Evolutionary conservation across 208 protist species (phyloP), one percentile per base, ranked within the genome.

Genomic region (Leishmania martiniquensis): DNA sequence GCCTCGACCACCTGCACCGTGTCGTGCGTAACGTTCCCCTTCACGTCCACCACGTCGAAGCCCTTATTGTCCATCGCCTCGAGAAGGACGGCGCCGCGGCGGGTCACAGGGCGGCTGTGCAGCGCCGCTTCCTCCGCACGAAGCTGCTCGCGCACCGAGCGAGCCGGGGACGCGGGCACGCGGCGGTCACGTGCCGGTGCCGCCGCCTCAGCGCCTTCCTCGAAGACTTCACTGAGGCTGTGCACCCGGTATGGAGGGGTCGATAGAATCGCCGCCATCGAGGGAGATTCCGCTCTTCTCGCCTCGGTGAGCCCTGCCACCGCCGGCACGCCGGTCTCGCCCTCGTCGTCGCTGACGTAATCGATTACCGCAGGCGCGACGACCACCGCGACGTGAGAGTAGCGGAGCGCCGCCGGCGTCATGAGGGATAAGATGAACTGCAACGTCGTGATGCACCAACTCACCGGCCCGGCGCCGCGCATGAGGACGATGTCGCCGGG

Each of bases 341-440:
- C n/a, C 42, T 39, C 44, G 65, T 80, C 67, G 15, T 80, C 76
- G 13, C 65, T 47, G 34, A 76, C 71, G 54, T 83, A 81, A 52
- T 86, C 84, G 34, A 86, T 76, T 55, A 87, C 70, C 10, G 88
- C 89, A 6, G 93, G 89, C 45, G 88, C 85, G 37, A 95, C 91
- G 17, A 97, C 93, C n/a, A 97, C 91, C 49, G 88, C 89, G 22
- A 94, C 89, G 73, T 97, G 93, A 54, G 93, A 97, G 82, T 95
- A 97, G 7, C 88, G 88, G 80, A 97, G 54, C 39, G 89, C 86
- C 0, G 83, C 70, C 0, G 90, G 83, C 12, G 73, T 80, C 76
- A 92, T 67, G 47, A 83, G 59, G 71, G 78, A 83, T 39, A 85
- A 82, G 34, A 78, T 73, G 60, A 92, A 90, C 82, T 94, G 90